A percentile compares a stretch with the other conserved stretches of the same genome.
These are phyloP conservation scores for Ceratobasidium sp. DNA, from an alignment of 1,284 basidiomycete species.

Conservation along the genomic window DNA sequence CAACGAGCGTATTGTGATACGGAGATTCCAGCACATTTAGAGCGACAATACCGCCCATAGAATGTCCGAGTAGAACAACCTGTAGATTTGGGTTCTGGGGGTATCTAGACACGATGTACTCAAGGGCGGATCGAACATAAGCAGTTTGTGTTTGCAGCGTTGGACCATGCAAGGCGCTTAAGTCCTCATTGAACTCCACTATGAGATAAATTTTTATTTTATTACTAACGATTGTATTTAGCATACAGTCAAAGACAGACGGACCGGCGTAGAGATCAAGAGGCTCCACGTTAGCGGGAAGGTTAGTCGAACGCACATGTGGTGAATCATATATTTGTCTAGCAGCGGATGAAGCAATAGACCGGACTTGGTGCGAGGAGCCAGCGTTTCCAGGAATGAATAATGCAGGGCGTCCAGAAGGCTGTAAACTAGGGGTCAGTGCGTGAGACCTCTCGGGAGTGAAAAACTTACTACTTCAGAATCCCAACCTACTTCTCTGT, in stretches of 20 bases:
- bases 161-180: conserved; percentile 93
- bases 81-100: conserved; percentile 60
- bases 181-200: conserved; percentile 98
- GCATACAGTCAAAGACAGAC: conserved; percentile 47
- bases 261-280: conserved; percentile 87
- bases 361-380: conserved; percentile 92
- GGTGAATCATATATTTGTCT: conserved; percentile 78
- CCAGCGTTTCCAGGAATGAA: conserved; percentile 99
- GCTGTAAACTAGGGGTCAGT: conserved; percentile 32
- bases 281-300: conserved; percentile 63
- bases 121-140: conserved; percentile 79
- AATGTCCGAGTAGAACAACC: conserved; percentile 89
- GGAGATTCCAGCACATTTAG: conserved; percentile 72
- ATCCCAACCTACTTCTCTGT: conserved; percentile 91
- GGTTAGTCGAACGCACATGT: conserved; percentile 62
- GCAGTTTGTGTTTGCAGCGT: conserved; percentile 86
- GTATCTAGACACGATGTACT: conserved; percentile 83
- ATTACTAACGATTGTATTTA: conserved; percentile 9
- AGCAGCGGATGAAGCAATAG: conserved; percentile 90
- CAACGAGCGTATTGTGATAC: conserved; percentile 62
- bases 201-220: conserved; percentile 17
- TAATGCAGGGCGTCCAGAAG: conserved; percentile 77
- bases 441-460: conserved; percentile 7
- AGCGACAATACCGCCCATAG: conserved; percentile 98
- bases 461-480: conserved; percentile 62